A percentile compares a stretch with the other conserved stretches of the same genome.
Evolutionary conservation across 352 stramenopile genomes (phyloP).

Genomic region (Pythium monospermum): DNA sequence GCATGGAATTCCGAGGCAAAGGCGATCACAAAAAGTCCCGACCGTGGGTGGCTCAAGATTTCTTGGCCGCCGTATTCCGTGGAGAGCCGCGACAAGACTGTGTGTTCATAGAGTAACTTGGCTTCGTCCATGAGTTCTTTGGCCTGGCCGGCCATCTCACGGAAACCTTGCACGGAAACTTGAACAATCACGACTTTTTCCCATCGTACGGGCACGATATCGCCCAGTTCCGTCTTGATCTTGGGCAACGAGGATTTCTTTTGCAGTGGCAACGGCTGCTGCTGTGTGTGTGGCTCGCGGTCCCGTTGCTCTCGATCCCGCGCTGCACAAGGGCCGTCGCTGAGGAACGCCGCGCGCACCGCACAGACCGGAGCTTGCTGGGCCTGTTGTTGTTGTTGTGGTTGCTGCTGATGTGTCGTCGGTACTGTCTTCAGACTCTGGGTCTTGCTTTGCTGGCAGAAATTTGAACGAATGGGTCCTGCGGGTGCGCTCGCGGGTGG

Average conservation of each 20-base stretch:
- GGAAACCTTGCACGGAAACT: constrained; percentile 79
- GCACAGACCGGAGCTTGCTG: too few species aligned
- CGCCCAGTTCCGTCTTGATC: constrained; percentile 79
- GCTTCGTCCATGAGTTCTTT: constrained; percentile 86
- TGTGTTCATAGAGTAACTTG: constrained; percentile 84
- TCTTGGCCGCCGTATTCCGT: constrained; percentile 83
- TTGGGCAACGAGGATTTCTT: constrained; percentile 58
- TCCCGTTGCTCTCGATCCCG: neutral
- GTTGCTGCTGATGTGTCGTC: constrained; percentile 11
- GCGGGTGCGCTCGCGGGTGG: constrained; percentile 6
- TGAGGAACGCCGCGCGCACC: too few species aligned
- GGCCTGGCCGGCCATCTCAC: constrained; percentile 63
- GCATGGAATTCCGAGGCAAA: constrained; percentile 85
- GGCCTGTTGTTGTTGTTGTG: constrained; percentile 14
- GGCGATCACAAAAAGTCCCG: constrained; percentile 77
- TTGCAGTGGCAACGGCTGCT: constrained; percentile 15
- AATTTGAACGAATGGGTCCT: constrained; percentile 5
- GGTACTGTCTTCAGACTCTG: constrained; percentile 9
- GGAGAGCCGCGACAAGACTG: constrained; percentile 72
- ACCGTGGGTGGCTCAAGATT: constrained; percentile 68
- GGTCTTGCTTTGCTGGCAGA: constrained; percentile 8
- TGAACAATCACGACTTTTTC: constrained; percentile 84
- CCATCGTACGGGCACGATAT: constrained; percentile 67
- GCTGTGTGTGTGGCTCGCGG: constrained; percentile 10
- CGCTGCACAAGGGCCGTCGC: too few species aligned